Evolutionary conservation across 139 green algal genomes (phyloP).

Genomic region (Auxenochlorella pyrenoidosa): DNA sequence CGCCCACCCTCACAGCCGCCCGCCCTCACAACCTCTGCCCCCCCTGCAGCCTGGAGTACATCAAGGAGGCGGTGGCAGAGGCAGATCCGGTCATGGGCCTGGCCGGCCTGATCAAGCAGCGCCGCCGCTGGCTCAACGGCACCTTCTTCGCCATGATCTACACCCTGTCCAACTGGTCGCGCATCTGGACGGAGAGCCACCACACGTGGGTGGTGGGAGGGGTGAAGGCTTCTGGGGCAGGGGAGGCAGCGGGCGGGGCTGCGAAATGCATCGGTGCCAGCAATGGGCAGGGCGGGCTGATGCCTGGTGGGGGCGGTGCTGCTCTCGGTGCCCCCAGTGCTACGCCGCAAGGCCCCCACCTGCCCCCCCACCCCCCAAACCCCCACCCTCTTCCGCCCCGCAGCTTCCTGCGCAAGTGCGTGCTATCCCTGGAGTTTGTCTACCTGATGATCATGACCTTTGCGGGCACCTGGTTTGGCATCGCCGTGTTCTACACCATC

Average conservation of each 20-base stretch:
- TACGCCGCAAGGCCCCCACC: not conserved
- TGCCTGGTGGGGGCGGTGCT: no score
- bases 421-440: slow-evolving; percentile 43
- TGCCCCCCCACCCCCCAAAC: not conserved
- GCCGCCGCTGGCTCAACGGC: slow-evolving; percentile 55
- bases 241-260: no score
- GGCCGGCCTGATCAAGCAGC: slow-evolving; percentile 53
- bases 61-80: slow-evolving; percentile 58
- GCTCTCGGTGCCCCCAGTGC: no score
- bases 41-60: slow-evolving; percentile 45
- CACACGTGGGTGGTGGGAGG: slow-evolving; percentile 30
- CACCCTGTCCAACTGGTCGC: slow-evolving; percentile 48
- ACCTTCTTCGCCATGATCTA: slow-evolving; percentile 60
- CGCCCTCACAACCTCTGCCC: not conserved
- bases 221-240: not conserved
- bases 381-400: not conserved
- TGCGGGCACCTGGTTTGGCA: slow-evolving; percentile 43
- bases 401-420: slow-evolving; percentile 30
- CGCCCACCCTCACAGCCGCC: no score
- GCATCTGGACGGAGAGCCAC: slow-evolving; percentile 53
- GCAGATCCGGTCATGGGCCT: slow-evolving; percentile 51
- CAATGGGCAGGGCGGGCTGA: no score
- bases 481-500: slow-evolving; percentile 53
- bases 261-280: no score
- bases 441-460: slow-evolving; percentile 42